These are phyloP conservation scores for Coriolopsis trogii DNA, from an alignment of 1,284 basidiomycete species.

Conservation along the genomic window DNA sequence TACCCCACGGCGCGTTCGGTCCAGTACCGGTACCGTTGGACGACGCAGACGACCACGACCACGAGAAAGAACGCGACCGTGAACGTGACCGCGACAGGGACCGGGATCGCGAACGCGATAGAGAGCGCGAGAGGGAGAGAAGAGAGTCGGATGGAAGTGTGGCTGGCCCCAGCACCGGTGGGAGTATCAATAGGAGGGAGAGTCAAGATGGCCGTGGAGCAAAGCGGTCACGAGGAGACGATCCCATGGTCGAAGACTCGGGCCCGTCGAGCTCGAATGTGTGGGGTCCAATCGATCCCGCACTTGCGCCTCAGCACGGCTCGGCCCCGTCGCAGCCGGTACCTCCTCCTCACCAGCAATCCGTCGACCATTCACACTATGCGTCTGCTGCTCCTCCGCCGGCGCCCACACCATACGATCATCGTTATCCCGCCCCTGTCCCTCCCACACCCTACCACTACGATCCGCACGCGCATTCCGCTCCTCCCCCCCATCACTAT, in stretches of 20 bases:
- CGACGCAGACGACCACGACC: slow-evolving; percentile 32
- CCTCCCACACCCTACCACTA: slow-evolving; percentile 28
- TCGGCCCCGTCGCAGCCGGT: slow-evolving; percentile 22
- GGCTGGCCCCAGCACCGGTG: slow-evolving; percentile 15
- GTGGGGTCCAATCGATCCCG: slow-evolving; percentile 31
- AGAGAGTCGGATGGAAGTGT: slow-evolving; percentile 25
- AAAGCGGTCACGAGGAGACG: slow-evolving; percentile 25
- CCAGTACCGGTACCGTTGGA: slow-evolving; percentile 42
- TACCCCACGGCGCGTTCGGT: slow-evolving; percentile 25
- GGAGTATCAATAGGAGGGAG: slow-evolving; percentile 18
- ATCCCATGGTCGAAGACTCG: slow-evolving; percentile 18
- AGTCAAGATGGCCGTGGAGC: slow-evolving; percentile 24
- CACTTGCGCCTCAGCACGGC: slow-evolving; percentile 24
- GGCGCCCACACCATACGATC: slow-evolving; percentile 29
- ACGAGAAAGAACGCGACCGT: slow-evolving; percentile 26
- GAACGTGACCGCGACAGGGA: slow-evolving; percentile 26
- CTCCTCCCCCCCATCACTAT: slow-evolving; percentile 27
- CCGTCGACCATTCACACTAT: slow-evolving; percentile 24
- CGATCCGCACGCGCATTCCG: slow-evolving; percentile 27
- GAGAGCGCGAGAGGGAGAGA: slow-evolving; percentile 25
- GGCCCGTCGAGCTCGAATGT: slow-evolving; percentile 23
- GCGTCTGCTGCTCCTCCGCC: slow-evolving; percentile 21
- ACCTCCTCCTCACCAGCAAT: slow-evolving; percentile 17
- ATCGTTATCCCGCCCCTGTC: slow-evolving; percentile 29
- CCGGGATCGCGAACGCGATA: slow-evolving; percentile 30